Base-by-base conservation (phyloP, 371 early-diverging fungal genomes). In the Funneliformis caledonium region DNA sequence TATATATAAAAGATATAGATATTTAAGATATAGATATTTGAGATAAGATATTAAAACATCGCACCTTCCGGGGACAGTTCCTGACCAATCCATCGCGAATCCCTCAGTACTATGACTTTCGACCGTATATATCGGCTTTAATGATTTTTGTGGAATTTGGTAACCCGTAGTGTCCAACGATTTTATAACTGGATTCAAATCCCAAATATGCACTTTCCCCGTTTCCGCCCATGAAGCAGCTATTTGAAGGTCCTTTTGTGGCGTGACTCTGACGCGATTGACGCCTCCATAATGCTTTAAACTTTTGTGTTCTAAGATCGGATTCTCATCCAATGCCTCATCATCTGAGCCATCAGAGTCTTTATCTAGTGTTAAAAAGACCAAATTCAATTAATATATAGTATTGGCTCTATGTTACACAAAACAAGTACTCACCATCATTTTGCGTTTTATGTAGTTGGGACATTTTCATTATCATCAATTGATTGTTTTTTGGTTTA, bases 21-120 rank as follows among this genome's bases (percentile, higher is more conserved):
- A 12, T 43, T 43, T n/a, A 59, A 80, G 52, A 45, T 16, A 12
- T 14, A 52, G 61, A 37, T 14, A 12, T 43, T 43, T n/a, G 33
- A 11, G 6, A n/a, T 1, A 22, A n/a, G 37, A 26, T 52, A 47
- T 14, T 33, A 31, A 11, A 64, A 48, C 43, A 42, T 33, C 16
- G n/a, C 85, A 89, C 89, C 87, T 85, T 77, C 95, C 94, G 73
- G 91, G 85, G 47, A 88, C 90, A 45, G 87, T 83, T 65, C 86
- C 81, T 11, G 94, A 94, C 98, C 98, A 98, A 85, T 97, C 98
- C 91, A 98, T 90, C 12, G 97, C 97, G 83, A 93, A 98, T 33
- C 99, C 99, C 87, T 98, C 99, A 56, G 85, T 87, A 67, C 93
- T 92, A 81, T 97, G 97, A 48, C 92, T 89, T 37, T 92, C 91